Conservation (phyloP, 352 stramenopile species). For the Albugo laibachii region DNA sequence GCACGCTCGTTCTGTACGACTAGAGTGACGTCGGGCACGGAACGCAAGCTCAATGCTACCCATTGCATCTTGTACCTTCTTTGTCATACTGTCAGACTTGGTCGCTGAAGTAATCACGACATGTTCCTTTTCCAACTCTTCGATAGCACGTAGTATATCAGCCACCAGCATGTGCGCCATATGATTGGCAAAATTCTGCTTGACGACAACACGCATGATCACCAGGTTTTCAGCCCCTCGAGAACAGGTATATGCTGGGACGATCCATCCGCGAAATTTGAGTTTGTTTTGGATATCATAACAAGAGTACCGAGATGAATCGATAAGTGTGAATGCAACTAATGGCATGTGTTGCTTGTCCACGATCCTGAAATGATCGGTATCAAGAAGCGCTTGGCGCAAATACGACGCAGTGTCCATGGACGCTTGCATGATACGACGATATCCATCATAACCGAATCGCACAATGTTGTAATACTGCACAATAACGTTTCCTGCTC, state of each 20-base stretch:
- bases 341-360: conserved; percentile 84
- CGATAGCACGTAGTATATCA: conserved; percentile 73
- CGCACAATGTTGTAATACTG: conserved; percentile 90
- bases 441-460: conserved; percentile 81
- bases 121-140: conserved; percentile 60
- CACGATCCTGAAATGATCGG: conserved; percentile 73
- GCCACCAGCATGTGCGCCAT: conserved; percentile 79
- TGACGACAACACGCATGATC: conserved; percentile 83
- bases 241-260: conserved; percentile 79
- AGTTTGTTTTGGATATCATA: conserved; percentile 85
- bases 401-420: conserved; percentile 76
- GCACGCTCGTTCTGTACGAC: too few relatives aligned
- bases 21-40: too few relatives aligned
- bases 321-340: conserved; percentile 71
- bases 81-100: too few relatives aligned
- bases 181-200: conserved; percentile 79
- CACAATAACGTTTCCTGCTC: conserved; percentile 71
- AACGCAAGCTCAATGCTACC: too few relatives aligned
- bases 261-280: conserved; percentile 72
- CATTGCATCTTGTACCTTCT: too few relatives aligned
- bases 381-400: conserved; percentile 44
- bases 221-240: conserved; percentile 55
- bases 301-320: conserved; percentile 61
- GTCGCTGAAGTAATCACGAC: conserved; percentile 36
- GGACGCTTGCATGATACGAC: conserved; percentile 73